Evolutionary conservation across 371 early-diverging fungal genomes (phyloP), one percentile per base, ranked within the genome.

Genomic region (Mucor racemosus): DNA sequence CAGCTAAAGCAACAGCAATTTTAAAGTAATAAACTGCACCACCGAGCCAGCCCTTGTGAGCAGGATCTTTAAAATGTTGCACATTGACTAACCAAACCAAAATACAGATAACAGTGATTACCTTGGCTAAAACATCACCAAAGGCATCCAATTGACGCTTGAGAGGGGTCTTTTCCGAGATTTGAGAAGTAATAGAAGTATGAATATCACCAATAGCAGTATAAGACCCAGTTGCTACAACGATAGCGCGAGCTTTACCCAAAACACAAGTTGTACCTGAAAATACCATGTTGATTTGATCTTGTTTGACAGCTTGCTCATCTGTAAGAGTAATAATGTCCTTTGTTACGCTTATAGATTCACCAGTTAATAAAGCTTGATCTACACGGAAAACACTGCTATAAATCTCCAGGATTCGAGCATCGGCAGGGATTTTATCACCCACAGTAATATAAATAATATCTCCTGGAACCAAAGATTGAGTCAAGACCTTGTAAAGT

Each of bases 1-100:
- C 98, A 46, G 99, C 99, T 65, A 99, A 82, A 8, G 98, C 97
- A 55, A 99, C 98, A 31, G 98, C 98, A 60, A 98, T 98, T 86
- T 98, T 98, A 84, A 95, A 96, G 74, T 95, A 95, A 79, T 94
- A 94, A n/a, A 95, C 84, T 31, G 94, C 94, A 67, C 95, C 95
- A 66, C 91, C 88, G 59, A 97, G 69, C 95, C 95, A 95, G 19
- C 95, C 95, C 53, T 94, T 88, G 80, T 94, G 95, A 40, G 88
- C 79, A 21, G 92, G 91, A 76, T 97, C 97, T 74, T 79, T 89
- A 74, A 98, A 99, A 76, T 98, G 96, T 41, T 95, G 90, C 66
- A 98, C 91, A 81, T 97, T 97, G 77, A 99, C 95, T 38, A 94
- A 69, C 98, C 98, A 99, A 54, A 99, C 98, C 26, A 99, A 85